A percentile compares a stretch with the other conserved stretches of the same genome.
phyloP scores from a whole-genome alignment of 2,329 filamentous ascomycete species.

The Blastomyces percursus region DNA sequence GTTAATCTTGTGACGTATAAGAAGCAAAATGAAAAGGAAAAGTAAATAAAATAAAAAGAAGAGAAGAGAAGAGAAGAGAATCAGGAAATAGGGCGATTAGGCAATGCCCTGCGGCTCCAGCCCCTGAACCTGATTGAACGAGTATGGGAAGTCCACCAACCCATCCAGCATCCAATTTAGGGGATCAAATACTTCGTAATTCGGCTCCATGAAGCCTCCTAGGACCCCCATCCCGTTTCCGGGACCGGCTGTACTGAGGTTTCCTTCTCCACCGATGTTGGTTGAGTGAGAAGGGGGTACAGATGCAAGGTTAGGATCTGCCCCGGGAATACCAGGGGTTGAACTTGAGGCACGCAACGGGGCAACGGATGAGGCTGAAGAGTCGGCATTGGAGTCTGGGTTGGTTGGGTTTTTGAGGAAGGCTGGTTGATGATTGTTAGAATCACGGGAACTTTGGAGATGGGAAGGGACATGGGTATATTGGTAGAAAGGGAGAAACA shows the following conservation, averaged over 20 bases:
- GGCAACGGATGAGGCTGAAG: slow-evolving; percentile 51
- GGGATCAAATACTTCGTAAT: slow-evolving; percentile 83
- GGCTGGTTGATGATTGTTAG: slow-evolving; percentile 28
- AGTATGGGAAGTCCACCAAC: slow-evolving; percentile 67
- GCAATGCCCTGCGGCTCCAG: slow-evolving; percentile 34
- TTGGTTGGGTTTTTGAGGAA: slow-evolving; percentile 80
- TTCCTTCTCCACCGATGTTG: slow-evolving; percentile 20
- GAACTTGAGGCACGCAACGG: slow-evolving; percentile 28
- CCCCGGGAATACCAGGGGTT: slow-evolving; percentile 22
- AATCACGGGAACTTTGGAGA: slow-evolving; percentile 13
- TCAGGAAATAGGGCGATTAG: slow-evolving; percentile 12
- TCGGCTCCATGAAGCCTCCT: slow-evolving; percentile 51
- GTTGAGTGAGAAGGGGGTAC: slow-evolving; percentile 26
- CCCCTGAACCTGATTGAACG: slow-evolving; percentile 46
- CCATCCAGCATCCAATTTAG: slow-evolving; percentile 90
- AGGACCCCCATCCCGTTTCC: slow-evolving; percentile 22
- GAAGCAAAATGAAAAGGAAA: neutral
- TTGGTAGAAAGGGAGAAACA: slow-evolving; percentile 24
- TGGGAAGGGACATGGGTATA: slow-evolving; percentile 8
- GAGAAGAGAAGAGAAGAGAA: neutral
- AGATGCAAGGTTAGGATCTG: slow-evolving; percentile 37
- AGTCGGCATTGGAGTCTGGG: slow-evolving; percentile 66
- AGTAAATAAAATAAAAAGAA: neutral
- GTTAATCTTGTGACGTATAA: neutral
- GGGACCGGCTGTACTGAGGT: slow-evolving; percentile 6